Evolutionary conservation across 2,329 filamentous ascomycete genomes (phyloP).

Genomic region (Fusarium illudens): DNA sequence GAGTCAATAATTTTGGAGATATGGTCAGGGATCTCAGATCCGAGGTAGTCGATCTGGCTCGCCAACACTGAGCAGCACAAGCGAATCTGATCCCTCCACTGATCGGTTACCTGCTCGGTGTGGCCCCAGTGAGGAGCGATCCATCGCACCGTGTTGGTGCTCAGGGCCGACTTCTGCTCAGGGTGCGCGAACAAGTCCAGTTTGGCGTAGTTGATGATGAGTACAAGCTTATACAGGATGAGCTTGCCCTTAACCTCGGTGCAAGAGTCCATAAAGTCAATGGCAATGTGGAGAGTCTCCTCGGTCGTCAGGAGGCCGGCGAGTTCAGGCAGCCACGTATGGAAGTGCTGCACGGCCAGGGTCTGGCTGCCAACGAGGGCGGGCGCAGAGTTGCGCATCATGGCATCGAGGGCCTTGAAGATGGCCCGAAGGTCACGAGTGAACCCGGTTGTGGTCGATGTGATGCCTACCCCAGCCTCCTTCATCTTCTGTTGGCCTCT

Average conservation of each 20-base stretch:
- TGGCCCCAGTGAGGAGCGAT: conserved; percentile 93
- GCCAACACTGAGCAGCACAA: conserved; percentile 93
- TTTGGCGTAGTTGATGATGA: conserved; percentile 91
- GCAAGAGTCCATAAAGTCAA: conserved; percentile 94
- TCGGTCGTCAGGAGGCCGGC: conserved; percentile 77
- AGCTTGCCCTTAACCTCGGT: conserved; percentile 88
- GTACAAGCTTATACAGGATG: conserved; percentile 87
- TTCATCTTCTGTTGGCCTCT: conserved; percentile 87
- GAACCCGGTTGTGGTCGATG: conserved; percentile 75
- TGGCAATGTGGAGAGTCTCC: conserved; percentile 89
- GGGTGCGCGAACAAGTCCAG: conserved; percentile 82
- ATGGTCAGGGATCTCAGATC: conserved; percentile 85
- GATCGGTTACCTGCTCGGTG: conserved; percentile 75
- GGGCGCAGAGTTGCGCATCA: conserved; percentile 89
- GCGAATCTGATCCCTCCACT: conserved; percentile 92
- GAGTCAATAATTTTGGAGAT: conserved; percentile 92
- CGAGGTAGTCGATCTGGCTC: conserved; percentile 80
- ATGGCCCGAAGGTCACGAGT: conserved; percentile 84
- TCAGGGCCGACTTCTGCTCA: conserved; percentile 76
- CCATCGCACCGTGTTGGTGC: conserved; percentile 87
- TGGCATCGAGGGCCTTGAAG: conserved; percentile 86
- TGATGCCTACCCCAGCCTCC: conserved; percentile 86
- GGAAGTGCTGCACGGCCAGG: conserved; percentile 93
- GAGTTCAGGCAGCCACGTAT: conserved; percentile 96
- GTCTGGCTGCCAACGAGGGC: conserved; percentile 94